Conservation (phyloP, 768 basidiomycete species). For the Podaxis sp. region DNA sequence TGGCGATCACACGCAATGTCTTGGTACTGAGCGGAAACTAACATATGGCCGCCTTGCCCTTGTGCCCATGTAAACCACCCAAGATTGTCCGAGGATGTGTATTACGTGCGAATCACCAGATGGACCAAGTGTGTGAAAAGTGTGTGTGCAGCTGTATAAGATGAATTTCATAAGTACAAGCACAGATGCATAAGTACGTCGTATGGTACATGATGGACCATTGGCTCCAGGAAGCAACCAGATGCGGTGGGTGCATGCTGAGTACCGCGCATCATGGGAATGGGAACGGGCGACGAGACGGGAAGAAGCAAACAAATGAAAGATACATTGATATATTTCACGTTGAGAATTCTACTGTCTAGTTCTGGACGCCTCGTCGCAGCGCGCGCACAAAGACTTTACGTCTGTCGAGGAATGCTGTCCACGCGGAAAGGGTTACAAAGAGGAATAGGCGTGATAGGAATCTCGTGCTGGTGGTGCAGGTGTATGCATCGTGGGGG, state of each 20-base stretch:
- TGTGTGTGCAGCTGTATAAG: background rate
- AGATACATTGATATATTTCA: background rate
- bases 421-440: background rate
- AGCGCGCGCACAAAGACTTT: background rate
- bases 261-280: background rate
- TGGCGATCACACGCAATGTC: background rate
- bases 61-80: background rate
- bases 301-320: background rate
- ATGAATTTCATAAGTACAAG: background rate
- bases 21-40: background rate
- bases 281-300: background rate
- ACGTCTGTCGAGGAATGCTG: background rate
- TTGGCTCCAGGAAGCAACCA: background rate
- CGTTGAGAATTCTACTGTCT: background rate
- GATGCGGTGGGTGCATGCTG: too few species aligned
- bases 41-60: background rate
- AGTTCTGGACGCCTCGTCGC: background rate
- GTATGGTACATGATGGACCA: background rate
- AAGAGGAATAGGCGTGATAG: background rate
- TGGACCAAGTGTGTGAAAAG: background rate
- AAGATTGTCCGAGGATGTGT: background rate
- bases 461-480: constrained; percentile 6
- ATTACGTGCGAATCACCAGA: background rate
- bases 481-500: constrained; percentile 4
- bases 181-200: background rate